Base-by-base conservation (phyloP, 2,329 filamentous ascomycete genomes). In the Teratosphaeria nubilosa region DNA sequence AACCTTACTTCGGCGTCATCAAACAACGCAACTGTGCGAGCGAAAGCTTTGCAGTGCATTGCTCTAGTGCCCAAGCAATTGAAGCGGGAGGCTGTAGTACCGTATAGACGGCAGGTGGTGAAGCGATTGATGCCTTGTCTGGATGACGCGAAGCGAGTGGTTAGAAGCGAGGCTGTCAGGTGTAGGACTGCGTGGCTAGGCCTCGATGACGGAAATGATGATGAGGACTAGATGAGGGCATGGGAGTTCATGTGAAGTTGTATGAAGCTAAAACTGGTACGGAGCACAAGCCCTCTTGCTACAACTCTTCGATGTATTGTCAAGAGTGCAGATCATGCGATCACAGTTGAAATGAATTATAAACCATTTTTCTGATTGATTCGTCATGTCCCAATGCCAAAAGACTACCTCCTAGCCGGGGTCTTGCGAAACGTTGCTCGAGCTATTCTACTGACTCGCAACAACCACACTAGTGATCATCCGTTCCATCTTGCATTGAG, bases 101-200 rank as follows among this genome's bases (percentile, higher is more conserved):
- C 81, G 9, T 81, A 82, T 59, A 79, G 82, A 64, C 74, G 74
- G 54, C 76, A 80, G 54, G 83, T 87, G 9, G 74, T 85, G 53
- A 80, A 80, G 66, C 76, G 77, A 24, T 69, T 87, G 65, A 73
- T 77, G 51, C 69, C 66, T 16, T 78, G 81, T 27, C 67, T 87
- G 62, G 85, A 87, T 73, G 85, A 87, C 70, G 74, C 75, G 32
- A 86, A 83, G 73, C 74, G 85, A 61, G 77, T 78, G 67, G 85
- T 87, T 10, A 76, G 85, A 50, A 79, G 81, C 61, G 82, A 82
- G 59, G 84, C 83, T 14, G 83, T 86, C 27, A 79, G 78, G 72
- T 84, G 83, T 61, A 72, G 82, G 55, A 78, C 75, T n/a, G 80
- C 76, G 57, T 86, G 84, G 84, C 68, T 85, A 56, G 76, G 78